These are phyloP conservation scores for Stropharia rugosoannulata DNA, from an alignment of 768 basidiomycete species.

Conservation along the genomic window DNA sequence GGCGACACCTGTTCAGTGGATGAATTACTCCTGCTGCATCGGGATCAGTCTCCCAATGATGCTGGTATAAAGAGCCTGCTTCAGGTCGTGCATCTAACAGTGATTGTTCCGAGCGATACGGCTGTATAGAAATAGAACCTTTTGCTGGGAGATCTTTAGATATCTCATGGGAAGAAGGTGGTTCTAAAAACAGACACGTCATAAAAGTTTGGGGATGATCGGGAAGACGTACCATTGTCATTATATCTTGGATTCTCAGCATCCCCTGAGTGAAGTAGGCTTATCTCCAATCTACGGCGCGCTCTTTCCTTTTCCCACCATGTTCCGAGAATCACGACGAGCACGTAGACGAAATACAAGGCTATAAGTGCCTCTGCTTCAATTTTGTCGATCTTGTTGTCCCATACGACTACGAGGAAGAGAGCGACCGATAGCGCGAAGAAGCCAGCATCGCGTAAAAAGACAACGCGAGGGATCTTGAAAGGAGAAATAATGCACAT, in stretches of 20 bases:
- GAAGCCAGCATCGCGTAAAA: conserved; percentile 93
- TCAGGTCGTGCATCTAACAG: too few species aligned
- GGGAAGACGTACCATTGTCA: conserved; percentile 53
- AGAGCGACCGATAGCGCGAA: conserved; percentile 76
- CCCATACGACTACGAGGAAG: conserved; percentile 76
- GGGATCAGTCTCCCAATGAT: too few species aligned
- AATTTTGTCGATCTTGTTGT: conserved; percentile 65
- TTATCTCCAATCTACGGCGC: conserved; percentile 43
- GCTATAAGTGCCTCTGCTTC: conserved; percentile 73
- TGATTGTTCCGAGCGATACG: too few species aligned
- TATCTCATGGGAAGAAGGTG: too few species aligned
- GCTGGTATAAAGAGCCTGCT: too few species aligned
- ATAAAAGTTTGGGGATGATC: too few species aligned
- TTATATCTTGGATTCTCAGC: conserved; percentile 55
- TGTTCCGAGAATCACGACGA: conserved; percentile 68
- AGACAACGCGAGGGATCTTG: conserved; percentile 73
- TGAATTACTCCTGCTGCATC: too few species aligned
- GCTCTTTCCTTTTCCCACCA: conserved; percentile 72
- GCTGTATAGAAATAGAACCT: too few species aligned
- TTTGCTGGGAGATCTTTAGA: too few species aligned
- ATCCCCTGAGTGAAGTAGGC: conserved; percentile 57
- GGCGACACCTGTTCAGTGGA: too few species aligned
- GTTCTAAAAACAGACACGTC: too few species aligned
- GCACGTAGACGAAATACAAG: conserved; percentile 78
- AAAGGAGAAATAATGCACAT: conserved; percentile 98